Evolutionary conservation across 495 filamentous ascomycete genomes (phyloP), one percentile per base, ranked within the genome.

Genomic region (Penicillium desertorum): DNA sequence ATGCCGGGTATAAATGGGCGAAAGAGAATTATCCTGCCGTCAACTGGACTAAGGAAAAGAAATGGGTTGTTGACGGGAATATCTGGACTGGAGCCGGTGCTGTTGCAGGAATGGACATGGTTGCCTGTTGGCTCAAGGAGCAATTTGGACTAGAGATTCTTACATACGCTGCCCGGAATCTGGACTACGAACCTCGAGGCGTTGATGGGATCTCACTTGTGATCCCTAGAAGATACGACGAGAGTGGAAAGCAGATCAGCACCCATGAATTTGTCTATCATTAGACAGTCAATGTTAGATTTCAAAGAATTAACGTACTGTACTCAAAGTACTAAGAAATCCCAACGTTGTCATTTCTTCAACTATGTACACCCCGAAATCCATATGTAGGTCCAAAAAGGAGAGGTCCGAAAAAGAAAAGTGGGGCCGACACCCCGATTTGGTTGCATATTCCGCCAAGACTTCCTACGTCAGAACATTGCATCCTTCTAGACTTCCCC

Each of bases 81-180:
- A 52, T 74, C 23, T 74, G 71, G 71, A 74, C 71, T 14, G 70
- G 65, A 12, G 59, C 57, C 45, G 70, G 71, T 5, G 71, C 71
- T 6, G 58, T 69, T 36, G 70, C 70, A 0, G 71, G 68, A 14
- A 74, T 71, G 71, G 71, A 74, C 44, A 74, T 74, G 71, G 54
- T 74, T 37, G 59, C 71, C 0, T 54, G 70, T 41, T 73, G 71
- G 71, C 44, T 73, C 10, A 62, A 65, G 42, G 54, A 70, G 55
- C 67, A 54, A 6, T 72, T 55, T 61, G 71, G 65, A 0, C 42
- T 62, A 19, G 36, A 58, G 8, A 4, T 68, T 14, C 62, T 64
- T 16, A 45, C 25, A 41, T 41, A 16, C 17, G 37, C 37, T 41
- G 27, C 23, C 30, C 27, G 29, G 30, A 30, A 37, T 22, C 49